Base-by-base conservation (phyloP, 2,329 filamentous ascomycete species). In the Penicillium sp. region DNA sequence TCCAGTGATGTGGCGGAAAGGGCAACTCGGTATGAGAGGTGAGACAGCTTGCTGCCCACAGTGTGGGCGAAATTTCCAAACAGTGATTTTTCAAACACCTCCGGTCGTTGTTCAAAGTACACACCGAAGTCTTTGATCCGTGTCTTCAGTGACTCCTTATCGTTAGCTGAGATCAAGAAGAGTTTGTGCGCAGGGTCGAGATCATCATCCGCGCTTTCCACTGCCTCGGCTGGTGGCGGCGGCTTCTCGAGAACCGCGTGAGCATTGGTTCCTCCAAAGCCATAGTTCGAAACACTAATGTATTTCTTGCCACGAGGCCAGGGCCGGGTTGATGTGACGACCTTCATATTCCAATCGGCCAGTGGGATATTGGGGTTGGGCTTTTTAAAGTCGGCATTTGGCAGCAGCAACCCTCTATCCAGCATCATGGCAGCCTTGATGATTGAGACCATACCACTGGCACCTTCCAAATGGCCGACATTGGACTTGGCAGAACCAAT, bases 381-480 rank as follows among this genome's bases (percentile, higher is more conserved):
- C 37, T 67, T 66, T 21, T 66, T 53, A 48, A 71, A 71, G 29
- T 64, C 60, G 13, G 63, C 58, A 22, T 69, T 69, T 13, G 63
- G 64, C 26, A 70, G 61, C n/a, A 71, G 54, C 2, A 66, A 52
- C 0, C 58, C 59, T n/a, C 64, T 63, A 22, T 70, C 62, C 19
- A 71, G 58, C 31, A 68, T 62, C 60, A 70, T 58, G 10, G 64
- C 61, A 3, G 63, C 59, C 56, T 74, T 74, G 10, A 74, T 71
- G 14, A 74, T 52, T 13, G 68, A 62, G n/a, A 63, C 68, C 35
- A 66, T 65, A 22, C 57, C 72, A 61, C 52, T 73, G 1, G 62
- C 59, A 22, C 63, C 63, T 47, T 66, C 63, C 24, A 62, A 39
- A 51, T 74, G 71, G 2, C 71, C 71, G 26, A 88, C 41, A 46